Base-by-base conservation (phyloP, 23 red algal species). In the Gracilaria gracilis region DNA sequence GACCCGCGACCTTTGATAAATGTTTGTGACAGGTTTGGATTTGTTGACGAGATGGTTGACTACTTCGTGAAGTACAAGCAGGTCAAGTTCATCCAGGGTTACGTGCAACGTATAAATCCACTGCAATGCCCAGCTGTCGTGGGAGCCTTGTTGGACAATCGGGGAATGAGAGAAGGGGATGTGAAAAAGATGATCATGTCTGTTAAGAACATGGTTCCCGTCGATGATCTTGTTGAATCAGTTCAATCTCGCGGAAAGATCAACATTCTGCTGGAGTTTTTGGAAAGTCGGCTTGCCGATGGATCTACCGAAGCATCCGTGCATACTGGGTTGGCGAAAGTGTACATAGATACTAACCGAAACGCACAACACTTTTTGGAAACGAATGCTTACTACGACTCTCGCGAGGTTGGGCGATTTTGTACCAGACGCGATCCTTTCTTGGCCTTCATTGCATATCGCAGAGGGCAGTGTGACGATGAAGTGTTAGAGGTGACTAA, bases 331-430 rank as follows among this genome's bases (percentile, higher is more conserved):
- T 25, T 96, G 44, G 97, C 84, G 61, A 99, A 95, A 73, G 94
- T 95, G 20, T 99, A 99, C 61, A 92, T 96, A 24, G 97, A 99
- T 71, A 83, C 80, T 14, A 95, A 91, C 75, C 79, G 84, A 36
- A 99, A 99, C 61, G 89, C 97, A 21, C 90, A 96, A 83, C 97
- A 99, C 70, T 99, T 99, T 89, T 72, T 99, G n/a, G 92, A 96
- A 70, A 99, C 93, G 20, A 99, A 99, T 75, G 76, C 81, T 4
- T 99, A 86, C 66, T 99, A 99, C 75, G 97, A 99, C 73, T 82
- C 97, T 21, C 85, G 86, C 23, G 83, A 86, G 34, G 90, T 99
- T 47, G 97, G 97, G 12, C 64, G 81, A 70, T 99, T 93, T 86
- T 99, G 97, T 75, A 87, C 87, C 15, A 95, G 82, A 48, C 87